A percentile compares a stretch with the other conserved stretches of the same genome.
phyloP scores from a whole-genome alignment of 345 rosid genomes.

The Populus alba region DNA sequence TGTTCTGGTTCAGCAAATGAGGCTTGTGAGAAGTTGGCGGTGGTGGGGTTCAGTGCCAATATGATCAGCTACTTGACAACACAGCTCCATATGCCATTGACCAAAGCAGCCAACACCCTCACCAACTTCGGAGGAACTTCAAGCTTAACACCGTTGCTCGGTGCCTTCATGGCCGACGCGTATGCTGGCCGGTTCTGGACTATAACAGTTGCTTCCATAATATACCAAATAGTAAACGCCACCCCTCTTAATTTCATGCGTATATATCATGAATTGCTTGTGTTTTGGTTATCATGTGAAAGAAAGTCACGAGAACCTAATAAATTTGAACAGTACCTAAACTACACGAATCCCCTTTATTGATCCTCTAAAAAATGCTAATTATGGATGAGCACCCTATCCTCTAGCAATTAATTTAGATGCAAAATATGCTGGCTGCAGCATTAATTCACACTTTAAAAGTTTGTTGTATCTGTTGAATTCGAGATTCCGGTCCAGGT shows the following conservation, averaged over 20 bases:
- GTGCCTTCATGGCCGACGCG: slow-evolving; percentile 81
- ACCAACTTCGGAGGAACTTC: slow-evolving; percentile 87
- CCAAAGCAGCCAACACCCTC: slow-evolving; percentile 87
- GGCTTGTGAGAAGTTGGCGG: slow-evolving; percentile 83
- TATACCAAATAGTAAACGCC: slow-evolving; percentile 62
- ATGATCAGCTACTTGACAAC: slow-evolving; percentile 87
- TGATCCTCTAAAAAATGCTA: too few species aligned
- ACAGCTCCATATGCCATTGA: slow-evolving; percentile 79
- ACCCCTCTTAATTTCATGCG: background rate
- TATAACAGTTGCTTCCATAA: slow-evolving; percentile 56
- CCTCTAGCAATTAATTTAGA: too few species aligned
- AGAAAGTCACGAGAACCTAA: too few species aligned
- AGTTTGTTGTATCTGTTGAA: too few species aligned
- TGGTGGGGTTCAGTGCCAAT: slow-evolving; percentile 73
- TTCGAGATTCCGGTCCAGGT: too few species aligned
- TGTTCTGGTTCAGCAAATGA: slow-evolving; percentile 57
- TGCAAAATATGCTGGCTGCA: too few species aligned
- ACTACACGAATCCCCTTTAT: too few species aligned
- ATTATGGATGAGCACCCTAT: too few species aligned
- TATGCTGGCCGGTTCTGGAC: slow-evolving; percentile 93
- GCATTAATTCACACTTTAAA: too few species aligned
- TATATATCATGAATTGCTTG: background rate
- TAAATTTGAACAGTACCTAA: too few species aligned
- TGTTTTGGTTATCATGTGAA: too few species aligned
- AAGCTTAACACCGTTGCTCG: slow-evolving; percentile 78